phyloP scores from a whole-genome alignment of 495 filamentous ascomycete species.

The Astrothelium macrocarpum region DNA sequence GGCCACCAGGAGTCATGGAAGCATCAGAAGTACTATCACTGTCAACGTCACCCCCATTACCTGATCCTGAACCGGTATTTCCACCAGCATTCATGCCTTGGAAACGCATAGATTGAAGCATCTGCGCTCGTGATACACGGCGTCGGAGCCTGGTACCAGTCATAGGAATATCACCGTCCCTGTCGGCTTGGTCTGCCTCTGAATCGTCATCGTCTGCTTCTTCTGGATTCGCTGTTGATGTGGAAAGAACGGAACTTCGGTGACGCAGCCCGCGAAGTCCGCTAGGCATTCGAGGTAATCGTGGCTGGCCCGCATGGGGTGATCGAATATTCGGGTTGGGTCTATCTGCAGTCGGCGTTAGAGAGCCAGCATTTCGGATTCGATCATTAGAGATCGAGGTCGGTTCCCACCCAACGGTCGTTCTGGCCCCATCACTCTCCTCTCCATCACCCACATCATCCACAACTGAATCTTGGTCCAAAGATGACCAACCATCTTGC shows the following conservation, averaged over 20 bases:
- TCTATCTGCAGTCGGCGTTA: conserved; percentile 33
- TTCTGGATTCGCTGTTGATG: conserved; percentile 23
- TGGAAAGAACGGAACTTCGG: conserved; percentile 23
- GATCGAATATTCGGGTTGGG: conserved; percentile 19
- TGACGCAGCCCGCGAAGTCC: conserved; percentile 24
- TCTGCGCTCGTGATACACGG: conserved; percentile 19
- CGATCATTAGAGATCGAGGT: conserved; percentile 28
- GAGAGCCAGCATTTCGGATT: conserved; percentile 27
- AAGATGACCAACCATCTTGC: conserved; percentile 3
- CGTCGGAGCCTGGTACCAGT: conserved; percentile 15
- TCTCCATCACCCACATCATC: conserved; percentile 10
- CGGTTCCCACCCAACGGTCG: conserved; percentile 31
- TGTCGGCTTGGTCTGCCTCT: conserved; percentile 21
- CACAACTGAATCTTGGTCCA: conserved; percentile 12
- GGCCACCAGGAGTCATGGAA: conserved; percentile 10
- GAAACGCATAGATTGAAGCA: conserved; percentile 5
- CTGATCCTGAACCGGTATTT: conserved; percentile 15
- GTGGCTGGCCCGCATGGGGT: conserved; percentile 18
- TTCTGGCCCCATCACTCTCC: conserved; percentile 15
- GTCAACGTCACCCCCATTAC: conserved; percentile 18
- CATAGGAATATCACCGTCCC: conserved; percentile 25
- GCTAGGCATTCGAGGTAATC: conserved; percentile 17
- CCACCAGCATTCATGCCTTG: conserved; percentile 10
- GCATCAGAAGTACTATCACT: conserved; percentile 24
- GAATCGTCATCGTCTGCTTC: conserved; percentile 8